A percentile compares a stretch with the other conserved stretches of the same genome.
Conservation (phyloP, 306 rosid genomes). For the Hippophae gyantsensis region DNA sequence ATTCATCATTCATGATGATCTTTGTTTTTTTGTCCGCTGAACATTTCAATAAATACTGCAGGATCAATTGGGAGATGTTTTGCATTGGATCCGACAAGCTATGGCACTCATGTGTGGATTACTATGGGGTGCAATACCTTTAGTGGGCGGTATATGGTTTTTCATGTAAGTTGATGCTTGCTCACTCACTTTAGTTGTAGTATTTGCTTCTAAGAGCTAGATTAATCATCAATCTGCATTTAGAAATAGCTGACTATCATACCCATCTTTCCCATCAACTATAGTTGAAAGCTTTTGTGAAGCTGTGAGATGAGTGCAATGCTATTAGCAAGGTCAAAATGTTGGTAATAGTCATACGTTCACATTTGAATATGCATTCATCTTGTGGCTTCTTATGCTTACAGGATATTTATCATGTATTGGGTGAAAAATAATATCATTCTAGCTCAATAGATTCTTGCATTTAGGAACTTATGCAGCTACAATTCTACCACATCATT, state of each 20-base stretch:
- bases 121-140: slow-evolving; percentile 82
- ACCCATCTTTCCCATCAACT: too few relatives aligned
- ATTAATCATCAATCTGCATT: neutral
- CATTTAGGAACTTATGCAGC: neutral
- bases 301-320: slow-evolving; percentile 10
- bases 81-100: slow-evolving; percentile 95
- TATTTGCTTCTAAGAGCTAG: neutral
- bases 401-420: neutral
- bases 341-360: neutral
- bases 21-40: slow-evolving; percentile 3
- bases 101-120: slow-evolving; percentile 67
- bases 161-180: slow-evolving; percentile 53
- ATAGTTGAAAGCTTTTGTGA: neutral
- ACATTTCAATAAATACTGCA: slow-evolving; percentile 10
- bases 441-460: neutral
- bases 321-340: slow-evolving; percentile 3
- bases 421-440: neutral
- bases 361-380: neutral
- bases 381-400: neutral
- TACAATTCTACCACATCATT: too few relatives aligned
- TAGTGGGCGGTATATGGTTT: slow-evolving; percentile 95
- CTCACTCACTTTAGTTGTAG: neutral
- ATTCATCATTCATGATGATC: neutral
- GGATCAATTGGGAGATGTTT: slow-evolving; percentile 96
- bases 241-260: neutral